Base-by-base conservation (phyloP, 73 alveolate genomes). In the Breviolum minutum region DNA sequence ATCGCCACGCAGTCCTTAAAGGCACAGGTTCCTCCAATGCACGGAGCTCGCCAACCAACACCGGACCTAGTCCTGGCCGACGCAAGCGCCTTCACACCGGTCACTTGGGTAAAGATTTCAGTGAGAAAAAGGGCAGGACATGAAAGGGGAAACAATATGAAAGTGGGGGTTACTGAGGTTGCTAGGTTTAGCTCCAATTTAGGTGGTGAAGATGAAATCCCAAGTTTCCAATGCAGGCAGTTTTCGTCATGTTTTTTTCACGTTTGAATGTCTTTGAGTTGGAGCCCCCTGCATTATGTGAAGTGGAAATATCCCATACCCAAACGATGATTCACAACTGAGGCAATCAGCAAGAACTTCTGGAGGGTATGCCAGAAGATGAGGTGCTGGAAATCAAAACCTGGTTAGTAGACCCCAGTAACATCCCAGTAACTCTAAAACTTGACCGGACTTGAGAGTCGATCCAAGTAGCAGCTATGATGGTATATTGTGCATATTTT, bases 1-100 rank as follows among this genome's bases (percentile, higher is more conserved):
- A 40, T 40, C 54, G 54, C 54, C 54, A 40, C 54, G 54, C 54
- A 2, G 54, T 40, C 54, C 54, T 40, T 40, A 40, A 13, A 8
- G 81, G 13, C 32, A 17, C 81, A 7, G 81, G 81, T 22, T 8
- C 81, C 10, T 2, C 5, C 54, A 30, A 8, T 17, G 61, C 86
- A 5, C 86, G 86, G 61, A 77, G 86, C 14, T 77, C 86, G n/a
- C 86, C 86, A 4, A 77, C 86, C 63, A 77, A 77, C 86, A 77
- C 63, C 63, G 27, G 5, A 40, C 0, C 86, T 26, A 7, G n/a
- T 9, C 86, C 86, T n/a, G n/a, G n/a, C 6, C 86, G 86, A 20
- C 86, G 86, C 27, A 77, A 77, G 86, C 86, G 86, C 63, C 86
- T 77, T 8, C 86, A 5, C 62, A 77, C 86, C 19, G 62, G 86